These are phyloP conservation scores for Tephrocybe sp. DNA, from an alignment of 768 basidiomycete genomes.

Conservation along the genomic window DNA sequence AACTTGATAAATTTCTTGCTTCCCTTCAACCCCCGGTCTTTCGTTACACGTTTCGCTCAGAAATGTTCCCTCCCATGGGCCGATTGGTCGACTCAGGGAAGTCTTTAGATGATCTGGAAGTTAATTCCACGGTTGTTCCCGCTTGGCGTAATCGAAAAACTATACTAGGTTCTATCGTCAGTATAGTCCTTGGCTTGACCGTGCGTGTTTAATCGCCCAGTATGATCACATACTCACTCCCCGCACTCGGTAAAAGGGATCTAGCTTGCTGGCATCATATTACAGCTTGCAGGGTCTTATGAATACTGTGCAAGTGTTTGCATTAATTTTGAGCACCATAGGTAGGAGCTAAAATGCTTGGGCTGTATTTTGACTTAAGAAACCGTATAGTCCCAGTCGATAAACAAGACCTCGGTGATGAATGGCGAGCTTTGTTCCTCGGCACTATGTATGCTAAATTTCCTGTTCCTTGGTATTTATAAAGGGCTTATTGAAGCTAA, in stretches of 20 bases:
- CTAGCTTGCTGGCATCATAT: slow-evolving; percentile 64
- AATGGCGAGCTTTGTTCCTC: slow-evolving; percentile 62
- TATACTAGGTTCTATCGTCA: slow-evolving; percentile 48
- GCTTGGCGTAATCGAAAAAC: slow-evolving; percentile 56
- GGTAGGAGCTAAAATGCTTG: no score
- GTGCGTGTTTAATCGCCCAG: slow-evolving; percentile 39
- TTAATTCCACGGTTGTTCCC: slow-evolving; percentile 47
- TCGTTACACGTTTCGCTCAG: slow-evolving; percentile 20
- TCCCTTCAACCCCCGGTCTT: slow-evolving; percentile 46
- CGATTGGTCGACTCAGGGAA: slow-evolving; percentile 45
- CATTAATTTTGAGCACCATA: slow-evolving; percentile 66
- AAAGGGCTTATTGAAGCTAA: slow-evolving; percentile 5
- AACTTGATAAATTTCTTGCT: slow-evolving; percentile 60
- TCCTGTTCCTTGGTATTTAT: not conserved
- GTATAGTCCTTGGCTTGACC: slow-evolving; percentile 50
- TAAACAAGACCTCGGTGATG: slow-evolving; percentile 35
- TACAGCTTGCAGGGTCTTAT: slow-evolving; percentile 72
- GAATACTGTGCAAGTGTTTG: slow-evolving; percentile 72
- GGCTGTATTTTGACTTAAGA: not conserved
- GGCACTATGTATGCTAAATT: slow-evolving; percentile 58
- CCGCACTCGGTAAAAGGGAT: slow-evolving; percentile 46
- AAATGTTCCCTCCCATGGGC: slow-evolving; percentile 68
- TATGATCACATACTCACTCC: not conserved
- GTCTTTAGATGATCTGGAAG: slow-evolving; percentile 60
- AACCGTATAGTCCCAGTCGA: slow-evolving; percentile 36